Evolutionary conservation across 2,329 filamentous ascomycete species (phyloP).

Genomic region (Trichocomaceae sp.): DNA sequence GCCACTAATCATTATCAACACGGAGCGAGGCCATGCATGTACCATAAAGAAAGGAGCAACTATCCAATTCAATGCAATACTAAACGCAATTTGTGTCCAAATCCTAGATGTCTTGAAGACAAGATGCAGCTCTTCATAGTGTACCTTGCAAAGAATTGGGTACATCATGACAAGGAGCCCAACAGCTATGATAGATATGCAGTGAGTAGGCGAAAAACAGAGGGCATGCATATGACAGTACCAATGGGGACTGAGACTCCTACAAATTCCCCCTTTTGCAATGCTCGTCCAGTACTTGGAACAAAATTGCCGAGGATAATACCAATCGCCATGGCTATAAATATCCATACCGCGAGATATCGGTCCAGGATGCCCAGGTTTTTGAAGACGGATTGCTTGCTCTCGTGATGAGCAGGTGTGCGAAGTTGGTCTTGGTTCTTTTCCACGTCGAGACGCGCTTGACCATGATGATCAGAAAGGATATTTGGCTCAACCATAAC

Average conservation of each 20-base stretch:
- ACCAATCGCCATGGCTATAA: conserved; percentile 69
- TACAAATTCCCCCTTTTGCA: conserved; percentile 67
- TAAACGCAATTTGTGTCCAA: conserved; percentile 73
- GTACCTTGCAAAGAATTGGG: conserved; percentile 81
- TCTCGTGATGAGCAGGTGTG: neutral
- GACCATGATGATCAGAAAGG: no score
- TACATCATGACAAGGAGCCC: conserved; percentile 91
- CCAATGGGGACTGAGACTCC: conserved; percentile 63
- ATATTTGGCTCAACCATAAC: neutral
- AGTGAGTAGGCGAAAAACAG: neutral
- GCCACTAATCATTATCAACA: neutral
- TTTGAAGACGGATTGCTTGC: conserved; percentile 17
- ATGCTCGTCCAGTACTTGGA: conserved; percentile 50
- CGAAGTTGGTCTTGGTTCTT: neutral
- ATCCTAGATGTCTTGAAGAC: conserved; percentile 56
- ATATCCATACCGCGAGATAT: conserved; percentile 65
- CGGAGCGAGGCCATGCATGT: conserved; percentile 14
- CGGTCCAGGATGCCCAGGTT: conserved; percentile 56
- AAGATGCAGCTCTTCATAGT: conserved; percentile 66
- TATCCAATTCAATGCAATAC: conserved; percentile 74
- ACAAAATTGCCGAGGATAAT: conserved; percentile 73
- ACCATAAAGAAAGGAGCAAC: conserved; percentile 78
- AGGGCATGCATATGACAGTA: conserved; percentile 24
- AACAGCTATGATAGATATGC: conserved; percentile 48
- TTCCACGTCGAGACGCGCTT: neutral